Conservation (phyloP, 1,284 basidiomycete species). For the Ustilago sp. region DNA sequence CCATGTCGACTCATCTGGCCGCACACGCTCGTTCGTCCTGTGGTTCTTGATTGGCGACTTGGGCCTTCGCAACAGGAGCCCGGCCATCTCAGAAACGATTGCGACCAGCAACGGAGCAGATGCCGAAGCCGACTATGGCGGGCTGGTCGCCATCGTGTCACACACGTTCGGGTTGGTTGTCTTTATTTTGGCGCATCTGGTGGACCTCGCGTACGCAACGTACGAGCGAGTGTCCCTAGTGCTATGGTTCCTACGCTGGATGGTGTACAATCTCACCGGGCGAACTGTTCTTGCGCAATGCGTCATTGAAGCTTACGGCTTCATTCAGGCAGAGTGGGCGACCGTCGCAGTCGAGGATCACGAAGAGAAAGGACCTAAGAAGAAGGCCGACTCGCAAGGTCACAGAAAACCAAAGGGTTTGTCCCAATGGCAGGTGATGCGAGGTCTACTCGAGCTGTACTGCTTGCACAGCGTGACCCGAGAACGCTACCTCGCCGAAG, state of each 20-base stretch:
- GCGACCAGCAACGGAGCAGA: neutral
- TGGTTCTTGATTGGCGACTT: conserved; percentile 63
- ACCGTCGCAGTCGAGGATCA: conserved; percentile 65
- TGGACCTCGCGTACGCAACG: conserved; percentile 54
- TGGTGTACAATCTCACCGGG: conserved; percentile 61
- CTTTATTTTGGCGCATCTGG: conserved; percentile 62
- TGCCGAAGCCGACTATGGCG: conserved; percentile 33
- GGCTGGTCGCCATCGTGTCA: conserved; percentile 20
- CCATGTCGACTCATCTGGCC: conserved; percentile 38
- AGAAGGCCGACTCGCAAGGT: conserved; percentile 9
- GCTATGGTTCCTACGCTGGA: conserved; percentile 66
- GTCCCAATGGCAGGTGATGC: conserved; percentile 58
- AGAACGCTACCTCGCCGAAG: conserved; percentile 57
- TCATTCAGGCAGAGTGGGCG: conserved; percentile 66
- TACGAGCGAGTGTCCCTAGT: conserved; percentile 45
- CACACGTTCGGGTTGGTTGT: conserved; percentile 55
- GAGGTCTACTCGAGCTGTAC: conserved; percentile 62
- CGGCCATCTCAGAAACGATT: neutral
- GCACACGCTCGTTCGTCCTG: conserved; percentile 49
- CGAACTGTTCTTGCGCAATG: conserved; percentile 63
- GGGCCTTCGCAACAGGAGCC: conserved; percentile 33
- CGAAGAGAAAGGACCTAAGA: conserved; percentile 53
- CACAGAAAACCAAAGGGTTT: conserved; percentile 53
- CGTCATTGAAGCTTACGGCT: conserved; percentile 57
- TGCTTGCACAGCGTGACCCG: conserved; percentile 65